Evolutionary conservation across 176 grass and related monocot genomes (phyloP).

Genomic region (Oryza longistaminata): DNA sequence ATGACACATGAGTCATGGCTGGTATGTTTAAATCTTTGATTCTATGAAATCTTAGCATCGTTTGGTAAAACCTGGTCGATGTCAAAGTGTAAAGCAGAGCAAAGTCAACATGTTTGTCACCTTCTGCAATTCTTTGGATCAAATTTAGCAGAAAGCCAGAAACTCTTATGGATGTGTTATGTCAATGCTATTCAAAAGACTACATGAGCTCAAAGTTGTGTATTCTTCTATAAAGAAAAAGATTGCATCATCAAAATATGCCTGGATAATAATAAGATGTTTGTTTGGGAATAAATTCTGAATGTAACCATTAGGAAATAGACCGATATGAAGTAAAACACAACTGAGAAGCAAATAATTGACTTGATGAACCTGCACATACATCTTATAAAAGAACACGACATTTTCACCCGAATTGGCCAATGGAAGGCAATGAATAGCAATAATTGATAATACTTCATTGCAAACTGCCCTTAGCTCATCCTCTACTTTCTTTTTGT

Average conservation of each 20-base stretch:
- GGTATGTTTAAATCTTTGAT: too few species aligned
- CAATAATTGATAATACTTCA: conserved; percentile 84
- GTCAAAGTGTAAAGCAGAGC: neutral
- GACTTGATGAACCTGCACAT: conserved; percentile 33
- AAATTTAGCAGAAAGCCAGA: neutral
- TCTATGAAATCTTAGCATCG: too few species aligned
- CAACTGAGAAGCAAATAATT: neutral
- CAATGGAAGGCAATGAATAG: conserved; percentile 86
- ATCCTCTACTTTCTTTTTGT: conserved; percentile 72
- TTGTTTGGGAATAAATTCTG: conserved; percentile 19
- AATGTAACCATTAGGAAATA: conserved; percentile 8
- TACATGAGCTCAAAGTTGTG: conserved; percentile 5
- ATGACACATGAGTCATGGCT: too few species aligned
- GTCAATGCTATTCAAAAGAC: neutral
- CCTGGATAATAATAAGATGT: neutral
- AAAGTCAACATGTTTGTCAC: neutral
- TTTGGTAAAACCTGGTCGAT: too few species aligned
- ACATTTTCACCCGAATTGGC: conserved; percentile 61
- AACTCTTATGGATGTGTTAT: neutral
- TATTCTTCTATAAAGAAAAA: neutral
- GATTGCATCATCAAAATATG: conserved; percentile 1
- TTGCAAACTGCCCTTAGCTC: conserved; percentile 73
- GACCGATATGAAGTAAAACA: neutral
- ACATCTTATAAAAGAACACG: conserved; percentile 97
- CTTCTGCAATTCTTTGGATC: neutral